Evolutionary conservation across 352 stramenopile species (phyloP).

Genomic region (Globisporangium perplexum): DNA sequence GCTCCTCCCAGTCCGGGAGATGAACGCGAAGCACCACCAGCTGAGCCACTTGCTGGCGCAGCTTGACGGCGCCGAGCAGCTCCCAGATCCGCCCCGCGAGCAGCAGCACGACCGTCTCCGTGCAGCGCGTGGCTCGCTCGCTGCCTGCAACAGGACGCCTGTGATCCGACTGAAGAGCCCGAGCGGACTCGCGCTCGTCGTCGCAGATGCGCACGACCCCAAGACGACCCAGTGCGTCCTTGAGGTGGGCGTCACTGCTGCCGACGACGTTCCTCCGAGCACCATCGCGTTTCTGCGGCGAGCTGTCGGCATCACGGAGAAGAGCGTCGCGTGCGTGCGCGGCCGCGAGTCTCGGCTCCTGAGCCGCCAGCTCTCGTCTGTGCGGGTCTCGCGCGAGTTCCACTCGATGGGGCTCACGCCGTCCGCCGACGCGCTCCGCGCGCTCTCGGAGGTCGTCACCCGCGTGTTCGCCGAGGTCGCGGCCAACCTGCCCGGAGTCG

Average conservation of each 20-base stretch:
- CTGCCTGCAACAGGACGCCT: not conserved
- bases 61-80: not conserved
- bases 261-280: conserved; percentile 6
- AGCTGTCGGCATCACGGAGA: conserved; percentile 29
- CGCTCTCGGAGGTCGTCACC: conserved; percentile 34
- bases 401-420: conserved; percentile 44
- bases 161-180: conserved; percentile 12
- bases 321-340: conserved; percentile 43
- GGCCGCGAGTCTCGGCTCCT: conserved; percentile 34
- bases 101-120: not conserved
- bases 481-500: conserved; percentile 40
- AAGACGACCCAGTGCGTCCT: conserved; percentile 28
- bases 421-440: conserved; percentile 40
- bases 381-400: conserved; percentile 18
- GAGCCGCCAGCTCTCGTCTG: conserved; percentile 21
- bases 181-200: conserved; percentile 25
- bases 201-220: conserved; percentile 22
- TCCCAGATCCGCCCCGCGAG: not conserved
- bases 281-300: conserved; percentile 24
- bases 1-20: conserved; percentile 47
- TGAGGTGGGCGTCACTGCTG: conserved; percentile 28
- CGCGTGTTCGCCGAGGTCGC: conserved; percentile 43
- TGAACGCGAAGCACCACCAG: conserved; percentile 72
- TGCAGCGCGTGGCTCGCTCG: not conserved
- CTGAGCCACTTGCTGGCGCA: conserved; percentile 28